phyloP scores from a whole-genome alignment of 257 asterid genomes.

The Penstemon davidsonii region DNA sequence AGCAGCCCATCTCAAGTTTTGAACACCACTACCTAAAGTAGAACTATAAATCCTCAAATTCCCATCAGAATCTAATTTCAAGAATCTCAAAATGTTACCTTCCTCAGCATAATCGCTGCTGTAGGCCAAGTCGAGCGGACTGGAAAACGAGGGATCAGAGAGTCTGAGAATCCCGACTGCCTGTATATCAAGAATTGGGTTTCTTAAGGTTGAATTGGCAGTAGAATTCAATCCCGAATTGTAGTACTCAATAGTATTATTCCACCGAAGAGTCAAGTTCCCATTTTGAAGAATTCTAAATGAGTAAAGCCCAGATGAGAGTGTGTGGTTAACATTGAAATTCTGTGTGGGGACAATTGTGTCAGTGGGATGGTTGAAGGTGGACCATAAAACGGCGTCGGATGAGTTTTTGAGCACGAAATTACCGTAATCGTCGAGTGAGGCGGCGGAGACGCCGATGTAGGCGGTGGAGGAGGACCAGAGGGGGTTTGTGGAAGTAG shows the following conservation, averaged over 20 bases:
- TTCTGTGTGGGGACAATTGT: slow-evolving; percentile 63
- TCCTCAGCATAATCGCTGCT: slow-evolving; percentile 67
- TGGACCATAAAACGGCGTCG: slow-evolving; percentile 59
- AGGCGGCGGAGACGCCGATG: slow-evolving; percentile 42
- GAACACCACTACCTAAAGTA: slow-evolving; percentile 44
- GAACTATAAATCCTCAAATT: slow-evolving; percentile 76
- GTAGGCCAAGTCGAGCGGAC: slow-evolving; percentile 45
- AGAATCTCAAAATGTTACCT: slow-evolving; percentile 53
- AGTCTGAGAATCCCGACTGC: slow-evolving; percentile 57
- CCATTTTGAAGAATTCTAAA: slow-evolving; percentile 48
- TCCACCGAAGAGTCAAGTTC: slow-evolving; percentile 70
- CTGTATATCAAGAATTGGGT: slow-evolving; percentile 49
- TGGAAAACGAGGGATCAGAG: slow-evolving; percentile 44
- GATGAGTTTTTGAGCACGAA: slow-evolving; percentile 56
- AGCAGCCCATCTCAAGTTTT: slow-evolving; percentile 69
- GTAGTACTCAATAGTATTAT: slow-evolving; percentile 47
- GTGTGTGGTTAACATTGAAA: slow-evolving; percentile 33
- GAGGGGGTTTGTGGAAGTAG: slow-evolving; percentile 40
- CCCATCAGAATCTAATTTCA: slow-evolving; percentile 70
- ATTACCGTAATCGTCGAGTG: slow-evolving; percentile 46
- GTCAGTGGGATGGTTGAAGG: slow-evolving; percentile 72
- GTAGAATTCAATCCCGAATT: slow-evolving; percentile 68
- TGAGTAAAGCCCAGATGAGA: slow-evolving; percentile 54
- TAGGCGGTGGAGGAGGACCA: slow-evolving; percentile 52
- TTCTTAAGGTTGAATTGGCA: slow-evolving; percentile 33